A percentile compares a stretch with the other conserved stretches of the same genome.
Conservation (phyloP, 495 filamentous ascomycete genomes). For the Penicillium steckii region DNA sequence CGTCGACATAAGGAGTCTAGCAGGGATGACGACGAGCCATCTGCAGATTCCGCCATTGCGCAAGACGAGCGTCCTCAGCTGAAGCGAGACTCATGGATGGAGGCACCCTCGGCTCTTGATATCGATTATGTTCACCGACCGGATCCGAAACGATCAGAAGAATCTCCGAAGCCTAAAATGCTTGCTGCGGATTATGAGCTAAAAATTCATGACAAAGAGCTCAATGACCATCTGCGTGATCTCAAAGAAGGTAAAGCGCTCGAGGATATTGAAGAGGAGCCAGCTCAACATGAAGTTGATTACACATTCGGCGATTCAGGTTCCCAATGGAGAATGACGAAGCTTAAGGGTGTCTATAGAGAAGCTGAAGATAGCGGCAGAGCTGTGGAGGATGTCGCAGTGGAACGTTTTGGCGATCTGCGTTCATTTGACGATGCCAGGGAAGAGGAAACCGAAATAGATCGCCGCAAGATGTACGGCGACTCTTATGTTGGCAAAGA, state of each 20-base stretch:
- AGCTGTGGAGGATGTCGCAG: constrained; percentile 74
- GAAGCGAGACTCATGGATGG: constrained; percentile 91
- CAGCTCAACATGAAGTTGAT: constrained; percentile 61
- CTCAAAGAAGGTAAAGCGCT: constrained; percentile 55
- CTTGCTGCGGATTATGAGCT: constrained; percentile 68
- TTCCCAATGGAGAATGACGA: constrained; percentile 93
- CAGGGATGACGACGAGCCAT: constrained; percentile 22
- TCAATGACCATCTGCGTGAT: constrained; percentile 72
- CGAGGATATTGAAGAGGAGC: constrained; percentile 50
- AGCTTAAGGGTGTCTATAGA: constrained; percentile 81
- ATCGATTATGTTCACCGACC: constrained; percentile 81
- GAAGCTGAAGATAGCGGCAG: constrained; percentile 70
- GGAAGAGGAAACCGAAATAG: constrained; percentile 92
- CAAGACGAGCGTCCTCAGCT: constrained; percentile 41
- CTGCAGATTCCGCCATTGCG: constrained; percentile 23
- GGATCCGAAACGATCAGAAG: constrained; percentile 39
- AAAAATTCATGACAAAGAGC: constrained; percentile 75
- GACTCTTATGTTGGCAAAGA: constrained; percentile 82
- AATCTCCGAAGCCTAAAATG: constrained; percentile 43
- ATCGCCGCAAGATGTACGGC: constrained; percentile 80
- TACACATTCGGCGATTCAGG: constrained; percentile 92
- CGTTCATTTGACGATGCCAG: constrained; percentile 88
- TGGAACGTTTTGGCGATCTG: constrained; percentile 78
- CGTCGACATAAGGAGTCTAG: constrained; percentile 33
- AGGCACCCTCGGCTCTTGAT: constrained; percentile 74